Evolutionary conservation across 192 early-diverging fungal genomes (phyloP).

Genomic region (Coemansia reversa): DNA sequence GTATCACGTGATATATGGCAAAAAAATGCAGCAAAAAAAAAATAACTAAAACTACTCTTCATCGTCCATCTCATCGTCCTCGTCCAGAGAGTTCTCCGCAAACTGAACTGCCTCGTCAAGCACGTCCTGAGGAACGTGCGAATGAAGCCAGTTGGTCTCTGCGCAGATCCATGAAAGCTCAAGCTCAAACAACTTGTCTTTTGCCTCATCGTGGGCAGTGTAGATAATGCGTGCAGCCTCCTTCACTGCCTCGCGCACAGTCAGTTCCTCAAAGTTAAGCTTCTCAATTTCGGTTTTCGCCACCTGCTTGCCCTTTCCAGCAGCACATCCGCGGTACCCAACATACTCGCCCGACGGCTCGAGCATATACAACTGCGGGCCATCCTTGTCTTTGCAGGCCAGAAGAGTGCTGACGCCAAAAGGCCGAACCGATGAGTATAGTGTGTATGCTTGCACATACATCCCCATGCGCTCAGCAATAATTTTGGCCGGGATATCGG

Average conservation of each 20-base stretch:
- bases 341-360: conserved; percentile 96
- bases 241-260: conserved; percentile 81
- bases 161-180: conserved; percentile 95
- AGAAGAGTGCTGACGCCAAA: conserved; percentile 88
- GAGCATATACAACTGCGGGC: conserved; percentile 89
- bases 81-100: conserved; percentile 37
- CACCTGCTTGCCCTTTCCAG: conserved; percentile 94
- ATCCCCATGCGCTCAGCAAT: conserved; percentile 91
- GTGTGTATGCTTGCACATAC: conserved; percentile 95
- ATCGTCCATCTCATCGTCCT: conserved; percentile 51
- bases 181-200: conserved; percentile 99
- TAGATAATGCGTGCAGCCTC: conserved; percentile 95
- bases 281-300: conserved; percentile 99
- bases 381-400: conserved; percentile 74
- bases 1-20: not conserved
- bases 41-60: conserved; percentile 18
- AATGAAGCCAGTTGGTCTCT: conserved; percentile 74
- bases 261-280: conserved; percentile 78
- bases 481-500: conserved; percentile 82
- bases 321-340: conserved; percentile 94
- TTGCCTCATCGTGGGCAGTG: conserved; percentile 91
- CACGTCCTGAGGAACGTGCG: conserved; percentile 86
- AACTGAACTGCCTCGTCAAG: conserved; percentile 72
- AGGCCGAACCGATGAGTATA: conserved; percentile 93
- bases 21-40: not conserved